A percentile compares a stretch with the other conserved stretches of the same genome.
Evolutionary conservation across 1,284 basidiomycete species (phyloP).

Genomic region (Porogramme epimiltina): DNA sequence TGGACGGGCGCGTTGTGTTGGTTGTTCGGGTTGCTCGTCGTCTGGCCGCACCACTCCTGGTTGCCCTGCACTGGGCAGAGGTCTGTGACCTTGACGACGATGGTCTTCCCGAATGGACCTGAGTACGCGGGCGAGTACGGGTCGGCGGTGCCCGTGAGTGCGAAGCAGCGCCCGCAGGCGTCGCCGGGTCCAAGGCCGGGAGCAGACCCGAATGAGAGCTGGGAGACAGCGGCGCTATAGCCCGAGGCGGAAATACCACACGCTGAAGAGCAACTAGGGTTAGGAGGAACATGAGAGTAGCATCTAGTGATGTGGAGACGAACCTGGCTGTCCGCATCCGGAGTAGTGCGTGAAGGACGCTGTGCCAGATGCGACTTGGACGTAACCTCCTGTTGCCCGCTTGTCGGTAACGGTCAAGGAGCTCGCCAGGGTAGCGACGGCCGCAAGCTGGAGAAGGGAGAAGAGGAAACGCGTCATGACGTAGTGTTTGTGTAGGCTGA

Average conservation of each 20-base stretch:
- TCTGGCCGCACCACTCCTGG: conserved; percentile 57
- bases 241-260: conserved; percentile 53
- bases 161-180: conserved; percentile 61
- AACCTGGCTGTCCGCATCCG: conserved; percentile 50
- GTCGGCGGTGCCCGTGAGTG: conserved; percentile 49
- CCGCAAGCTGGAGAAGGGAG: conserved; percentile 16
- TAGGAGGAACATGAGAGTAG: no score
- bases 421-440: conserved; percentile 20
- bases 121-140: conserved; percentile 52
- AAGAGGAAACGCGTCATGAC: conserved; percentile 7
- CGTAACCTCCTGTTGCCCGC: conserved; percentile 48
- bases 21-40: conserved; percentile 43
- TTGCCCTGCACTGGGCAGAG: conserved; percentile 52
- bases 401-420: conserved; percentile 20
- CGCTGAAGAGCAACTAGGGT: conserved; percentile 34
- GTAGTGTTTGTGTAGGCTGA: not conserved
- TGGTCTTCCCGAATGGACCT: conserved; percentile 51
- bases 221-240: conserved; percentile 57
- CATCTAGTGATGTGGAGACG: not conserved
- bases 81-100: conserved; percentile 60
- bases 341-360: conserved; percentile 60
- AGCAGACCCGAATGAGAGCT: conserved; percentile 53
- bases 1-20: conserved; percentile 48
- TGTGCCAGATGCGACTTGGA: conserved; percentile 50
- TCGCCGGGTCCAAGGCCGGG: conserved; percentile 57